Evolutionary conservation across 768 basidiomycete species (phyloP), one percentile per base, ranked within the genome.

Genomic region (Tylopilus vinaceipallidus): DNA sequence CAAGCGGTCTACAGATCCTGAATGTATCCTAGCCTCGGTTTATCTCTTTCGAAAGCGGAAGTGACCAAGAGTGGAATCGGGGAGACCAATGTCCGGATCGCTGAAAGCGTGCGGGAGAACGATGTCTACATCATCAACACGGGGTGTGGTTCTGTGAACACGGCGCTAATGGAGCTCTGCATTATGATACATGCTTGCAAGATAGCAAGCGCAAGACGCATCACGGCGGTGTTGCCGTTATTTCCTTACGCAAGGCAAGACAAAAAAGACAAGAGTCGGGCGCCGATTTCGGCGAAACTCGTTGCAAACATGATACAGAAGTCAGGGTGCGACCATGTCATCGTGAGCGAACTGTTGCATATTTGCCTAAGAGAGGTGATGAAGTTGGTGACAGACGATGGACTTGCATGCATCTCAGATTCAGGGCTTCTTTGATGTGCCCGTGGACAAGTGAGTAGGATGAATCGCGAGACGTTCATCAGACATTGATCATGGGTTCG

Each of bases 151-250:
- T 75, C 84, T 48, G 82, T 98, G 60, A 98, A 98, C 65, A 94
- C 91, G 23, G 79, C 95, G 34, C 82, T 99, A 55, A 98, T 99
- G 93, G 97, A 98, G 69, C 81, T 94, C 39, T 92, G 95, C 67
- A 98, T 98, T 63, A 95, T 99, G 92, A 93, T 98, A 63, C 95
- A 98, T 66, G 95, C 97, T 10, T 97, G 95, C 83, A 95, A 95
- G 74, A 98, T 98, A 62, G 95, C 97, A n/a, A 95, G 92, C 57
- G 95, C 97, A 40, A 91, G 89, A 71, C 79, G 97, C 53, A 98
- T 99, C 65, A 99, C 97, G 6, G 97, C 95, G n/a, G 94, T 99
- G 55, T 82, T 98, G 50, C 97, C 97, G 35, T 81, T 97, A 30
- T 99, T 93, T 72, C 95, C 97, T 1, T 99, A 99, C 70, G 84